These are phyloP conservation scores for Lagenaria siceraria DNA, from an alignment of 306 rosid genomes.

Conservation along the genomic window DNA sequence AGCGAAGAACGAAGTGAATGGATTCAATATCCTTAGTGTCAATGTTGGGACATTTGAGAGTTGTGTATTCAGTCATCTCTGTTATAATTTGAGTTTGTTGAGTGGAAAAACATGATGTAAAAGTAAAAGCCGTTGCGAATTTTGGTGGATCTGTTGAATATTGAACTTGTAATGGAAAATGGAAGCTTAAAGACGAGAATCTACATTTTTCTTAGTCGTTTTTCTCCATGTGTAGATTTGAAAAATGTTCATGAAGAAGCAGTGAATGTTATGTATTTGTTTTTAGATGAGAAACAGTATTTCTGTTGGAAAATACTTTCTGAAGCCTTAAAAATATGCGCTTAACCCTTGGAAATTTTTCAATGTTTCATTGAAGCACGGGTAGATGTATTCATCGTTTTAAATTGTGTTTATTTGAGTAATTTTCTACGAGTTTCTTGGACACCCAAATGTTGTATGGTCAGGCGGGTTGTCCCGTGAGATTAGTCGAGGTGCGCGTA, in stretches of 20 bases:
- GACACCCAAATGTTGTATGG: too few relatives aligned
- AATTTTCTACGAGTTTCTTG: too few relatives aligned
- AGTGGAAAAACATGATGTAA: background rate
- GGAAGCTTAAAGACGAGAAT: background rate
- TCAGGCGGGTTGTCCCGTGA: too few relatives aligned
- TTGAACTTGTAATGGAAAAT: background rate
- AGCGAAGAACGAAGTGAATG: background rate
- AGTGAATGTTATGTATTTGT: background rate
- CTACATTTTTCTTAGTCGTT: background rate
- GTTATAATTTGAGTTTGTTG: background rate
- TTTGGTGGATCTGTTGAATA: background rate
- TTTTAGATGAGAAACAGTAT: background rate
- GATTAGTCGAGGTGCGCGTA: too few relatives aligned
- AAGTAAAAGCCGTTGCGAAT: background rate
- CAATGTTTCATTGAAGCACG: background rate
- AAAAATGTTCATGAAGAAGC: background rate
- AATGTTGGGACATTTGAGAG: background rate
- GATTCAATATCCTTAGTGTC: background rate
- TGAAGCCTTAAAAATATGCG: background rate
- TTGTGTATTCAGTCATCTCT: background rate
- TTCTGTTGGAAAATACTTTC: background rate
- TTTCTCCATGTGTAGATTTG: background rate
- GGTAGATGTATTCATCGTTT: background rate
- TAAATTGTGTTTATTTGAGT: background rate
- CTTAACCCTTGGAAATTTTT: background rate